Percentiles rank a stretch among this genome's conserved stretches.
These are phyloP conservation scores for Oxyria digyna DNA, from an alignment of 148 eudicot genomes.

Conservation along the genomic window DNA sequence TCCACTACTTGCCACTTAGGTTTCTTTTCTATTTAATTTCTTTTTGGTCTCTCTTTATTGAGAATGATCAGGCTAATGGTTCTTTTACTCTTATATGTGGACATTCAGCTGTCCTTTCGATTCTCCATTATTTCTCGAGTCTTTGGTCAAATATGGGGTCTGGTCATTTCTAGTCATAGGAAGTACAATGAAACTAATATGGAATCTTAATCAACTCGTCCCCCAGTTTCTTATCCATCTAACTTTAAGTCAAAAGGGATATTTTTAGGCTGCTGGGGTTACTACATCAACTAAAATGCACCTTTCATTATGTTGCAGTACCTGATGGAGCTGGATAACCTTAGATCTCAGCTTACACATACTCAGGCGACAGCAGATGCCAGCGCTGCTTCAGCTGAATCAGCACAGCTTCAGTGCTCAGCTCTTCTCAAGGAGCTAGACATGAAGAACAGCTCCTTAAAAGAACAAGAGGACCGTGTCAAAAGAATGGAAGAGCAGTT, in stretches of 20 bases:
- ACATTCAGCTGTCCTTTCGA: background rate
- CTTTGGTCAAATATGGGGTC: background rate
- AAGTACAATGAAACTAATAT: background rate
- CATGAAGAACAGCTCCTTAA: conserved; percentile 51
- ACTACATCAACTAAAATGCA: background rate
- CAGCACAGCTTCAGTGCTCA: conserved; percentile 68
- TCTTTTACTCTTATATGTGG: background rate
- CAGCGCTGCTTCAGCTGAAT: conserved; percentile 75
- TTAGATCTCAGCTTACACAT: conserved; percentile 48
- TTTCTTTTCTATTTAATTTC: background rate
- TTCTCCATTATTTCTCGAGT: background rate
- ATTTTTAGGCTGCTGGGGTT: background rate
- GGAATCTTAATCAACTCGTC: background rate
- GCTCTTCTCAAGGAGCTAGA: conserved; percentile 55
- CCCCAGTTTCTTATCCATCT: background rate
- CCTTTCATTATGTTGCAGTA: conserved; percentile 29
- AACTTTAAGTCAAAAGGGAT: background rate
- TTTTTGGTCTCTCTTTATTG: background rate
- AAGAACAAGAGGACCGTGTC: conserved; percentile 70
- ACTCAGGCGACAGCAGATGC: conserved; percentile 75
- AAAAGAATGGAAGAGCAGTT: conserved; percentile 66
- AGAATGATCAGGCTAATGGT: background rate
- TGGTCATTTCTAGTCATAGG: background rate
- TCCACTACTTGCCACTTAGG: background rate
- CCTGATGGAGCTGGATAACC: conserved; percentile 61